Conservation (phyloP, 2,329 filamentous ascomycete genomes). For the Acephala macrosclerotiorum region DNA sequence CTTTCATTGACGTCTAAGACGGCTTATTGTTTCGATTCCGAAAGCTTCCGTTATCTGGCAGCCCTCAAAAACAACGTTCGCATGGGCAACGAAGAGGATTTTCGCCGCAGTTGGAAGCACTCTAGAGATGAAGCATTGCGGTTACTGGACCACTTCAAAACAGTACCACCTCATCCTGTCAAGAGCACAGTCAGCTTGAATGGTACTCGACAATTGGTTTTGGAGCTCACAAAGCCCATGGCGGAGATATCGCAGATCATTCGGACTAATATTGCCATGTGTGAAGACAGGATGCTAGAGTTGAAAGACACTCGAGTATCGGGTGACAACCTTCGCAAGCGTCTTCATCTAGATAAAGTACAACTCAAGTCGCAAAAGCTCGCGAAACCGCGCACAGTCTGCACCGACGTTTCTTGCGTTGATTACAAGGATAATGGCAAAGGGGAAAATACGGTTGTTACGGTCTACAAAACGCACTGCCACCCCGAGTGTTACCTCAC, state of each 20-base stretch:
- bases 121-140: conserved; percentile 44
- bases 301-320: conserved; percentile 38
- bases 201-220: conserved; percentile 46
- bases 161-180: conserved; percentile 44
- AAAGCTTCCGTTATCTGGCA: conserved; percentile 52
- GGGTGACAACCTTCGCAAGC: conserved; percentile 39
- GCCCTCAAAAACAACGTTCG: conserved; percentile 44
- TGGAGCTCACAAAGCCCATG: conserved; percentile 49
- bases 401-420: conserved; percentile 26
- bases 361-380: conserved; percentile 38
- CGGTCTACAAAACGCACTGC: conserved; percentile 43
- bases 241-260: conserved; percentile 47
- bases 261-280: conserved; percentile 42
- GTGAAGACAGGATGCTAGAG: conserved; percentile 41
- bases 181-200: conserved; percentile 50
- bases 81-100: conserved; percentile 46
- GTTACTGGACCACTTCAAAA: conserved; percentile 44
- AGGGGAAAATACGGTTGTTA: conserved; percentile 27
- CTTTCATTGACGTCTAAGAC: conserved; percentile 43
- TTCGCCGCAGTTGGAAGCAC: conserved; percentile 47
- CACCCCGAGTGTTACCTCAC: conserved; percentile 44
- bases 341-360: conserved; percentile 40
- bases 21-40: conserved; percentile 53
- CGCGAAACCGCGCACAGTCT: conserved; percentile 44
- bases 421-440: conserved; percentile 36